These are phyloP conservation scores for Pseudohyphozyma bogoriensis DNA, from an alignment of 768 basidiomycete genomes.

Conservation along the genomic window DNA sequence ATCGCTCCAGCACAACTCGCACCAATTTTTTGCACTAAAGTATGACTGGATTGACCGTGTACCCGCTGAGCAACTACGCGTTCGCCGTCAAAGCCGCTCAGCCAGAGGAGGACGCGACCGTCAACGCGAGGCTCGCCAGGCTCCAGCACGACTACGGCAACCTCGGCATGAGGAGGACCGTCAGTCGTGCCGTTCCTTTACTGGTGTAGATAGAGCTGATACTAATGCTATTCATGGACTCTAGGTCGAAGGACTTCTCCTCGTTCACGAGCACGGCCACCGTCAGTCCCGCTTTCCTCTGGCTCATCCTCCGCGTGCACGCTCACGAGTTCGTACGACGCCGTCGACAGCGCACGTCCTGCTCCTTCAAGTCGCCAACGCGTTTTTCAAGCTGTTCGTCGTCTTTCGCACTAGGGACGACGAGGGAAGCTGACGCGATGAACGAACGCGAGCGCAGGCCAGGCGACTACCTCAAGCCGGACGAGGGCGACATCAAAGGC, in stretches of 20 bases:
- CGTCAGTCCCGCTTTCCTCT: no score
- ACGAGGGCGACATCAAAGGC: constrained; percentile 84
- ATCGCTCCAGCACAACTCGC: no score
- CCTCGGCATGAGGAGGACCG: constrained; percentile 90
- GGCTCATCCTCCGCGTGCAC: no score
- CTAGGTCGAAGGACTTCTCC: constrained; percentile 49
- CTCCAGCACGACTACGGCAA: constrained; percentile 97
- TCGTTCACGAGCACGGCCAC: no score
- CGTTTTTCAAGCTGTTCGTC: constrained; percentile 95
- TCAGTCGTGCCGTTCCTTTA: constrained; percentile 45
- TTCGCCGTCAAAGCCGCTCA: constrained; percentile 95
- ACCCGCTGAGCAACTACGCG: no score
- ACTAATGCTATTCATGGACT: not conserved
- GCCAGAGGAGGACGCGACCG: constrained; percentile 83
- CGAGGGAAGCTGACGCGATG: no score
- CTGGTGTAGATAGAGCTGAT: constrained; percentile 24
- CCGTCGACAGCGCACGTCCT: constrained; percentile 96
- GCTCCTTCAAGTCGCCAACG: constrained; percentile 96
- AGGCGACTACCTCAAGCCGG: constrained; percentile 96
- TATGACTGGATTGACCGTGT: no score
- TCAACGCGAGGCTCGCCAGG: constrained; percentile 50
- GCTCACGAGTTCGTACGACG: no score
- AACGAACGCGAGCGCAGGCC: no score
- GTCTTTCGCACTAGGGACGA: no score
- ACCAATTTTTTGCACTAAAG: no score